Conservation (phyloP, 352 stramenopile genomes). For the Thraustochytrium sp. region DNA sequence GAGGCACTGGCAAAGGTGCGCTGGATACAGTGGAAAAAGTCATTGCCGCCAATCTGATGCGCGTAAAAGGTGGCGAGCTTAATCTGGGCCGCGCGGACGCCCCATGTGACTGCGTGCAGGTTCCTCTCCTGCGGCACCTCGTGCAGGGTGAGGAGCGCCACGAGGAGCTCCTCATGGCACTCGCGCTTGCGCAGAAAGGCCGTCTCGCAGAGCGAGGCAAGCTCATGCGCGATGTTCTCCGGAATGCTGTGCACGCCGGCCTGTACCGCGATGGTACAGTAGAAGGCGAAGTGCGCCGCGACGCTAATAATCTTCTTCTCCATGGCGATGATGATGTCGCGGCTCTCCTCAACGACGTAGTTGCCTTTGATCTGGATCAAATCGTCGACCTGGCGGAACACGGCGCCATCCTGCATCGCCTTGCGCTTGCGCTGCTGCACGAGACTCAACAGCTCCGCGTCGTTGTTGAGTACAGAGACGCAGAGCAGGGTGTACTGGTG, state of each 20-base stretch:
- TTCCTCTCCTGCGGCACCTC: constrained; percentile 3
- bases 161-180: constrained; percentile 9
- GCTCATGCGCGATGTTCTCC: constrained; percentile 32
- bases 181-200: not conserved
- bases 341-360: constrained; percentile 23
- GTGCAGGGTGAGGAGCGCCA: constrained; percentile 5
- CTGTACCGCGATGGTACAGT: not conserved
- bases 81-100: constrained; percentile 15
- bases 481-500: constrained; percentile 21
- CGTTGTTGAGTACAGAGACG: not conserved
- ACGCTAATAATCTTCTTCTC: constrained; percentile 35
- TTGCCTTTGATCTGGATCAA: constrained; percentile 33
- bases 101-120: constrained; percentile 14
- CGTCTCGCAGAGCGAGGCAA: not conserved
- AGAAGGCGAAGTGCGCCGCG: not conserved
- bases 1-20: not conserved
- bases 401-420: not conserved
- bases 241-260: not conserved
- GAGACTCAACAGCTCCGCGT: constrained; percentile 20
- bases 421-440: constrained; percentile 22
- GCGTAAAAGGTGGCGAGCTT: constrained; percentile 39
- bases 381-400: constrained; percentile 28
- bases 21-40: constrained; percentile 31
- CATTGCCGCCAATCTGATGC: not conserved
- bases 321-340: constrained; percentile 40